Evolutionary conservation across 2,329 filamentous ascomycete species (phyloP).

Genomic region (Kalaharituber pfeilii): DNA sequence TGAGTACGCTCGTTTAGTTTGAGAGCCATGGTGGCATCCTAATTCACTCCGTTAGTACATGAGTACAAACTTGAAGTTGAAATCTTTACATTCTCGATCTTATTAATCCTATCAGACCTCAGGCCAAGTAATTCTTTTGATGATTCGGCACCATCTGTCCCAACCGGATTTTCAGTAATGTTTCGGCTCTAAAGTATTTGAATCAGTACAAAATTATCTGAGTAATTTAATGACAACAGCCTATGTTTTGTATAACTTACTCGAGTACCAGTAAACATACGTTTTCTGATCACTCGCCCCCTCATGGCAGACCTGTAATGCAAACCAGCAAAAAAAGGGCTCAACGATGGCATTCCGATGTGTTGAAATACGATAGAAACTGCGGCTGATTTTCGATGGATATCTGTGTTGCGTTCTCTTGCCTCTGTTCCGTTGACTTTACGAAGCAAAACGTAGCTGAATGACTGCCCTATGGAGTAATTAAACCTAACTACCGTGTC

Average conservation of each 20-base stretch:
- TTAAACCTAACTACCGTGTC: not conserved
- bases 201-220: not conserved
- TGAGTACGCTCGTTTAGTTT: not conserved
- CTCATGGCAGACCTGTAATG: not conserved
- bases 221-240: not conserved
- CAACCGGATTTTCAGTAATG: not conserved
- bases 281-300: not conserved
- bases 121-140: not conserved
- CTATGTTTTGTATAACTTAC: conserved; percentile 1
- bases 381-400: not conserved
- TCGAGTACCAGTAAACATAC: conserved; percentile 2
- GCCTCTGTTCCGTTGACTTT: not conserved
- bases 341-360: not conserved
- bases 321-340: not conserved
- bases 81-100: not conserved
- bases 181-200: not conserved
- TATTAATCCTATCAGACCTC: not conserved
- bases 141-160: not conserved
- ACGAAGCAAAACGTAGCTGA: not conserved
- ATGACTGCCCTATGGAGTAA: not conserved
- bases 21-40: not conserved
- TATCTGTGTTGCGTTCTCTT: not conserved
- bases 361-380: conserved; percentile 1
- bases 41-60: not conserved
- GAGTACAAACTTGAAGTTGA: not conserved